Evolutionary conservation across 2,329 filamentous ascomycete genomes (phyloP), one percentile per base, ranked within the genome.

Genomic region (Exutisphaerella laricina): DNA sequence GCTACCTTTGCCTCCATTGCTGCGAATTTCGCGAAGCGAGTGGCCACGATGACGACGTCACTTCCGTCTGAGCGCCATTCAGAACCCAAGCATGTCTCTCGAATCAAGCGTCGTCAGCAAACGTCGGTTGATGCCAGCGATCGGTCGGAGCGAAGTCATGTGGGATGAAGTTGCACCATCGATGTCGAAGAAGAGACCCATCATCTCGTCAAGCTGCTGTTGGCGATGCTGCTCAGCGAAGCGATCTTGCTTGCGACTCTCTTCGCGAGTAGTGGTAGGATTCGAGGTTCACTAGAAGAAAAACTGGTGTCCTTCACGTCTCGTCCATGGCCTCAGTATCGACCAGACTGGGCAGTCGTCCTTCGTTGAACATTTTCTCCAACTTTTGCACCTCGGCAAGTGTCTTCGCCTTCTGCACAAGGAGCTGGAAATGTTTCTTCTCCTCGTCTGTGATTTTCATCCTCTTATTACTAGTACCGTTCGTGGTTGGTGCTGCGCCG

Each of bases 291-390:
- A 14, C 17, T 21, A 18, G 12, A 10, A 18, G 17, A 17, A 28
- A 21, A 30, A 28, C 22, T n/a, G n/a, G 32, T 2, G 8, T 13
- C 29, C 4, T 29, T 63, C 58, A 63, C 22, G 57, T 61, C 45
- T 61, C 56, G 37, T 64, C 59, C 60, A 63, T 62, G 13, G 39
- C 54, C 36, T 55, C 58, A 17, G 54, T 56, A 22, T 52, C 53
- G 29, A 49, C 48, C 1, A 62, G 49, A 18, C 53, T 37, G 2
- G 90, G 90, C 65, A 97, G 75, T 59, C 85, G 75, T 1, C 92
- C 92, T 65, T 97, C 90, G 50, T 86, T 85, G 53, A 97, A 69
- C 66, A 92, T 87, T 71, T 90, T 94, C 72, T 98, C 92, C 61
- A 98, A 66, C 54, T 80, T 77, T 44, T 87, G 83, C 62, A 98